These are phyloP conservation scores for Catharanthus roseus DNA, from an alignment of 257 asterid species.

Conservation along the genomic window DNA sequence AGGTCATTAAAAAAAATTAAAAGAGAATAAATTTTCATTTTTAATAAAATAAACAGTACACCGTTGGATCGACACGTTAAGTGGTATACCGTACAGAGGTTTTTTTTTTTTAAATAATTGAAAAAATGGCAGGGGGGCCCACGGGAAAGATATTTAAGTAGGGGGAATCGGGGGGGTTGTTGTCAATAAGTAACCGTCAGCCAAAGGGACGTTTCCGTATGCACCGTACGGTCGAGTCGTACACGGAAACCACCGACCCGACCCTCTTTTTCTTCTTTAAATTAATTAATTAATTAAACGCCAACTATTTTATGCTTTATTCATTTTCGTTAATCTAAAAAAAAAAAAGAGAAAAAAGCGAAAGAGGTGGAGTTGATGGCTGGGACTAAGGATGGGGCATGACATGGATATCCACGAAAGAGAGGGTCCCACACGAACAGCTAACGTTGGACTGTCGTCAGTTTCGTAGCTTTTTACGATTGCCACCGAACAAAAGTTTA, in stretches of 20 bases:
- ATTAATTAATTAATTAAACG: not conserved
- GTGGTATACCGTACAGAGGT: not conserved
- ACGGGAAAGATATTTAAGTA: not conserved
- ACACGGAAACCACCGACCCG: conserved; percentile 34
- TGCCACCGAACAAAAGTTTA: not conserved
- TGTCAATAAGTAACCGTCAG: conserved; percentile 2
- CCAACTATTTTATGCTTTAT: not conserved
- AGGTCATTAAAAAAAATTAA: no score
- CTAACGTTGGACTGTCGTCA: conserved; percentile 16
- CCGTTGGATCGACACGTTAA: not conserved
- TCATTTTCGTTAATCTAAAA: not conserved
- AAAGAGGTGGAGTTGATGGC: not conserved
- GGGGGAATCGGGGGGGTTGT: not conserved
- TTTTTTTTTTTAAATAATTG: not conserved
- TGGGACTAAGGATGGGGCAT: conserved; percentile 7
- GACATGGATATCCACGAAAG: conserved; percentile 30
- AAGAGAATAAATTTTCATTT: no score
- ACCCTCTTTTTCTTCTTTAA: not conserved
- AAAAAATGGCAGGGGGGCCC: not conserved
- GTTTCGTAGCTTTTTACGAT: conserved; percentile 14
- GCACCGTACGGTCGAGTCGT: conserved; percentile 39
- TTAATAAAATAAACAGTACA: not conserved
- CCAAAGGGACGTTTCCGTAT: conserved; percentile 19
- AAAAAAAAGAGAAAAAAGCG: not conserved
- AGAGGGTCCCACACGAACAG: conserved; percentile 3